Base-by-base conservation (phyloP, 2,329 filamentous ascomycete species). In the Penicillium sp. region DNA sequence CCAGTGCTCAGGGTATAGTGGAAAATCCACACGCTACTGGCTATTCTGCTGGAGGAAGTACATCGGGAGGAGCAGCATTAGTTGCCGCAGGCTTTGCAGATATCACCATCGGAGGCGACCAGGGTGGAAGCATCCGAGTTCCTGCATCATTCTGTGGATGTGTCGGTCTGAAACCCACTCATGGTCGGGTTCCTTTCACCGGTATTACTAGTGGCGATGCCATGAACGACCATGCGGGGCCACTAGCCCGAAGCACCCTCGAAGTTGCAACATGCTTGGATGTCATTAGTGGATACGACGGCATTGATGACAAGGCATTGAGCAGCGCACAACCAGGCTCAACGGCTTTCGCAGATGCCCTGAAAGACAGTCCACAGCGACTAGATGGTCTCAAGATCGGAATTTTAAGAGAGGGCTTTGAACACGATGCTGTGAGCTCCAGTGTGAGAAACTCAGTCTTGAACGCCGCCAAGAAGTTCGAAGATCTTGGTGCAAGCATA, bases 81-180 rank as follows among this genome's bases (percentile, higher is more conserved):
- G 65, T 68, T 6, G 47, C 58, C 0, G 62, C 54, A 6, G 63
- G 61, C 1, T 22, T 62, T 33, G 61, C 64, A 8, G 65, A 69
- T 51, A 63, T 69, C 25, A 65, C 61, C 0, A 66, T 69, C 31
- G 67, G 67, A 31, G 63, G 62, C n/a, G 67, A 70, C 45, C 67
- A 69, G 33, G 67, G 66, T 28, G 67, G 67, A 5, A 67, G 64
- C 50, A 65, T 70, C 39, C 62, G 67, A 20, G 60, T 69, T 22
- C 67, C 67, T 4, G 63, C 80, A 71, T 50, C 79, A 69, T 51
- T 81, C 69, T 65, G 69, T 63, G 28, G 78, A 46, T 67, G 62
- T 35, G 73, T 76, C 3, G 77, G 77, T 0, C 64, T 81, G 22
- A 82, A 82, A 55, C 79, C 80, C 0, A 82, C 79, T 0, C 73